Percentiles rank a stretch among this genome's conserved stretches.
phyloP scores from a whole-genome alignment of 805 yeast genomes.

The Pichia cabralensis region DNA sequence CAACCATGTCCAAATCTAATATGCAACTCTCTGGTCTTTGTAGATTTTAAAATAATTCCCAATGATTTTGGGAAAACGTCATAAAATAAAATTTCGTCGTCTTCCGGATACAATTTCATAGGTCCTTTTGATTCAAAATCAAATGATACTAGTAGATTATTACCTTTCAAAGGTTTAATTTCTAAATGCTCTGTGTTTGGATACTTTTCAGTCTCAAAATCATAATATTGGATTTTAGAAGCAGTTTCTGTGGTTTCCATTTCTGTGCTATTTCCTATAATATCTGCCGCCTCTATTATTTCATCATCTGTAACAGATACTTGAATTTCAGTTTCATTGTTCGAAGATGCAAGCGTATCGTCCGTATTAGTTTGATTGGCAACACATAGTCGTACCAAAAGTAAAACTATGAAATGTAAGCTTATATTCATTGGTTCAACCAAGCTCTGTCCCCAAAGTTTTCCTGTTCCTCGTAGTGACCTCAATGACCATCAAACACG shows the following conservation, averaged over 20 bases:
- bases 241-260: background rate
- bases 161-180: slow-evolving; percentile 65
- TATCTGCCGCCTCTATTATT: no score
- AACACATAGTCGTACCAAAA: no score
- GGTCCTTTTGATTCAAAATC: slow-evolving; percentile 55
- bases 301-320: no score
- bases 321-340: no score
- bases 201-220: slow-evolving; percentile 13
- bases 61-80: slow-evolving; percentile 70
- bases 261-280: no score
- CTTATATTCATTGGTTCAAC: no score
- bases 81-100: slow-evolving; percentile 33
- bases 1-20: slow-evolving; percentile 87
- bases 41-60: slow-evolving; percentile 61
- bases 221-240: background rate
- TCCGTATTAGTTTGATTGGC: no score
- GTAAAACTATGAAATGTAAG: no score
- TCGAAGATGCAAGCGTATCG: no score
- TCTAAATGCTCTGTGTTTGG: slow-evolving; percentile 54
- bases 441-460: no score
- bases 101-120: slow-evolving; percentile 15
- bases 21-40: slow-evolving; percentile 68
- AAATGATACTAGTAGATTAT: slow-evolving; percentile 61
- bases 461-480: no score
- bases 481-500: no score